These are phyloP conservation scores for Cystobasidium onofrii DNA, from an alignment of 768 basidiomycete genomes.

Conservation along the genomic window DNA sequence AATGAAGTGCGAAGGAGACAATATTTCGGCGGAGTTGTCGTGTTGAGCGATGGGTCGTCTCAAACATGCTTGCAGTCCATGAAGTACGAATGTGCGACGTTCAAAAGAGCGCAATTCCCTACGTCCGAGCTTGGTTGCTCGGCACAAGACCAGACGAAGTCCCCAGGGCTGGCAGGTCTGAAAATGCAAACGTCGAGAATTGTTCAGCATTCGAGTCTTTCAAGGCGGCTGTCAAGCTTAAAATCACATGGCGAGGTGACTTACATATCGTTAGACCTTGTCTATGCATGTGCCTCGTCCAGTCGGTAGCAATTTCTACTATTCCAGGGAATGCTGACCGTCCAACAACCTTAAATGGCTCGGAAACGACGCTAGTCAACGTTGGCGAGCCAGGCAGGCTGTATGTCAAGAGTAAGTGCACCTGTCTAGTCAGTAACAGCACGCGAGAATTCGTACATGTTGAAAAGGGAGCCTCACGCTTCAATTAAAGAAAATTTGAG, in stretches of 20 bases:
- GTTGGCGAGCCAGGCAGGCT: constrained; percentile 29
- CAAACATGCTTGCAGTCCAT: too few species aligned
- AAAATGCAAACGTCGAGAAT: not conserved
- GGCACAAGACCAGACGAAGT: not conserved
- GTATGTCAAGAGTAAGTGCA: not conserved
- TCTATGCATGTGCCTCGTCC: constrained; percentile 18
- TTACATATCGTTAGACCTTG: constrained; percentile 22
- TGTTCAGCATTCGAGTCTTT: too few species aligned
- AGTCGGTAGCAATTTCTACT: not conserved
- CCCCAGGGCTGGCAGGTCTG: constrained; percentile 11
- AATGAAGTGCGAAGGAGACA: too few species aligned
- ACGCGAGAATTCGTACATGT: not conserved
- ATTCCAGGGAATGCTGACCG: constrained; percentile 13
- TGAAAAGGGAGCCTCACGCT: not conserved
- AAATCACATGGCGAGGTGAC: too few species aligned
- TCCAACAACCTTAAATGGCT: not conserved
- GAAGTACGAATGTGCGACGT: too few species aligned
- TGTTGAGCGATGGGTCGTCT: too few species aligned
- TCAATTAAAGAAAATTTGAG: constrained; percentile 25
- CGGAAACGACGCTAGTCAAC: constrained; percentile 1
- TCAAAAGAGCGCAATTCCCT: too few species aligned
- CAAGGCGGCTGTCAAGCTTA: too few species aligned
- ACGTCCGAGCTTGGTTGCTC: not conserved
- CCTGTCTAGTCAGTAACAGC: not conserved
- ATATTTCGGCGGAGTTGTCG: too few species aligned